Base-by-base conservation (phyloP, 257 asterid genomes). In the Penstemon barbatus region DNA sequence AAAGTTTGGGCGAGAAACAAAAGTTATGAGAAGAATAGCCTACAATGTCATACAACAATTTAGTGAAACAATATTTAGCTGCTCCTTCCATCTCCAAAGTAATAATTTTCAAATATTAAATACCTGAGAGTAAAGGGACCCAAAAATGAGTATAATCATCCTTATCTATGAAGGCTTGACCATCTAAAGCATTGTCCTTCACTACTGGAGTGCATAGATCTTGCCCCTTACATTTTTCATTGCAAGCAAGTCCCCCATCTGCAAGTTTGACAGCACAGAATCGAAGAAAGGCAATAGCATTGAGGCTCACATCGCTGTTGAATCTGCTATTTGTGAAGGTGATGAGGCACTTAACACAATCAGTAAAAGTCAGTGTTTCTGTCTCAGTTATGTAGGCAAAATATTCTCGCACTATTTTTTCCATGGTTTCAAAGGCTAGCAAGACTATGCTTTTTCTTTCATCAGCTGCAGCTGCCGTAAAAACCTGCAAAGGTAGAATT, bases 211-310 rank as follows among this genome's bases (percentile, higher is more conserved):
- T 49, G 40, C 80, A 71, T 63, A 77, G 77, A 66, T 70, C 85
- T 74, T 80, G 82, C 65, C 81, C 87, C 67, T 77, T 81, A 70
- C 71, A 78, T 80, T 82, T 86, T 64, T 84, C 89, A 38, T 80
- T 82, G 80, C 88, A 84, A 78, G 83, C 82, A 78, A 93, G 90
- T 75, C 96, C 99, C 68, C 95, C 99, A 10, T 93, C 99, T 42
- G 99, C 96, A 63, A 93, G 95, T 88, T 91, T 93, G 75, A 89
- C 92, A 74, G 99, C 99, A 73, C 99, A 94, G 83, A 86, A 94
- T 70, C 99, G 96, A 69, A 94, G 96, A 79, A 94, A 94, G 72
- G 99, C 99, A 73, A 94, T 94, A 52, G 99, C 99, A 69, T 94
- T 94, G 82, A 94, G 96, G 88, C 99, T 91, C 58, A 94, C 91